Evolutionary conservation across 306 rosid genomes (phyloP).

Genomic region (Phaseolus lunatus): DNA sequence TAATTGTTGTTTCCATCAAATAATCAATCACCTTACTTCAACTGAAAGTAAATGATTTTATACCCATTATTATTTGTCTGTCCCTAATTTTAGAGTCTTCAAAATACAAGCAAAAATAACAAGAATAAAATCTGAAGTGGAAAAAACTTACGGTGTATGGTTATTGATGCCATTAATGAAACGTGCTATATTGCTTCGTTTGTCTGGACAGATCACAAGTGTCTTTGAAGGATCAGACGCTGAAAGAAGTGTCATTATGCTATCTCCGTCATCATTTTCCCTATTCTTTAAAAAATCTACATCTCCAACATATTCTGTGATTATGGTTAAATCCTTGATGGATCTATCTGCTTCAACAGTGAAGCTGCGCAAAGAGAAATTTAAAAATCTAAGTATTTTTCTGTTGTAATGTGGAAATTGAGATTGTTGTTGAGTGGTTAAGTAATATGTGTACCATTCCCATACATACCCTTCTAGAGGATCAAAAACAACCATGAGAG

Average conservation of each 20-base stretch:
- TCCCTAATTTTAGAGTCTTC: background rate
- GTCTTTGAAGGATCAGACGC: constrained; percentile 71
- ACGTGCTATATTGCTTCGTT: constrained; percentile 86
- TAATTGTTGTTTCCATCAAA: constrained; percentile 27
- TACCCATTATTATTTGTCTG: background rate
- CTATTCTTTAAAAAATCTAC: constrained; percentile 88
- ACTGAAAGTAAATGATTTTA: background rate
- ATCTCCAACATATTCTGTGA: constrained; percentile 96
- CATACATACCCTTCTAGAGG: constrained; percentile 82
- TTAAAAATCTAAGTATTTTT: background rate
- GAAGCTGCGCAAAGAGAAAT: constrained; percentile 60
- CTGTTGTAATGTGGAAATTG: background rate
- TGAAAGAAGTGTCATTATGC: constrained; percentile 93
- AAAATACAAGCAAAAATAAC: background rate
- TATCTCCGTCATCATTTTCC: constrained; percentile 88
- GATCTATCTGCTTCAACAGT: constrained; percentile 89
- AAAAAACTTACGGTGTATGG: constrained; percentile 76
- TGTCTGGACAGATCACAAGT: constrained; percentile 93
- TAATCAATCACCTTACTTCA: background rate
- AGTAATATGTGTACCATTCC: background rate
- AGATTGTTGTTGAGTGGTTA: background rate
- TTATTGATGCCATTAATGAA: constrained; percentile 94
- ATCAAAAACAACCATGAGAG: constrained; percentile 95
- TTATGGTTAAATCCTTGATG: constrained; percentile 84
- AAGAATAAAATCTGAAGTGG: background rate